phyloP scores from a whole-genome alignment of 257 asterid species.

The Solanum neorickii region DNA sequence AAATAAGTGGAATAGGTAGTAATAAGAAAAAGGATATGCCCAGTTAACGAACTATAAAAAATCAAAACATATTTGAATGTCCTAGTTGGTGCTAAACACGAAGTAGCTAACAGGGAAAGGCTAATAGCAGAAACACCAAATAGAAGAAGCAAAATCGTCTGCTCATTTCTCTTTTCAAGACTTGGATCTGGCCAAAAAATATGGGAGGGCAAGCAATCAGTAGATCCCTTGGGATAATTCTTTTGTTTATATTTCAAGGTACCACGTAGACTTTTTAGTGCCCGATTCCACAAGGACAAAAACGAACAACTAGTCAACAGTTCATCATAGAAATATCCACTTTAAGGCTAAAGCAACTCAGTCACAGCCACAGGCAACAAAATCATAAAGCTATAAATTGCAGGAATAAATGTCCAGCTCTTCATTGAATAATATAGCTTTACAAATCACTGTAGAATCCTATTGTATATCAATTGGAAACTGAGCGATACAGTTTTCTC shows the following conservation, averaged over 20 bases:
- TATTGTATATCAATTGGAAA: background rate
- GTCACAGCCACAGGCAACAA: background rate
- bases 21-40: background rate
- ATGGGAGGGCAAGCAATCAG: background rate
- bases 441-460: background rate
- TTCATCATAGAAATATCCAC: background rate
- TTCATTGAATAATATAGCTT: background rate
- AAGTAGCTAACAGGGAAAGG: background rate
- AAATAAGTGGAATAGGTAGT: background rate
- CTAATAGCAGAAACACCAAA: background rate
- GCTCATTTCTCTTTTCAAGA: background rate
- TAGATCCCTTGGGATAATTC: background rate
- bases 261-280: background rate
- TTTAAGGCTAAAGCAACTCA: background rate
- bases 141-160: background rate
- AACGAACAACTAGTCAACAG: background rate
- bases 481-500: background rate
- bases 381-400: background rate
- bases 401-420: background rate
- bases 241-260: background rate
- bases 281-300: background rate
- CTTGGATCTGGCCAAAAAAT: background rate
- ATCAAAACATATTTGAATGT: background rate
- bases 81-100: background rate
- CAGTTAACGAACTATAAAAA: background rate